Conservation (phyloP, 1,284 basidiomycete genomes). For the Vanrija sp. region DNA sequence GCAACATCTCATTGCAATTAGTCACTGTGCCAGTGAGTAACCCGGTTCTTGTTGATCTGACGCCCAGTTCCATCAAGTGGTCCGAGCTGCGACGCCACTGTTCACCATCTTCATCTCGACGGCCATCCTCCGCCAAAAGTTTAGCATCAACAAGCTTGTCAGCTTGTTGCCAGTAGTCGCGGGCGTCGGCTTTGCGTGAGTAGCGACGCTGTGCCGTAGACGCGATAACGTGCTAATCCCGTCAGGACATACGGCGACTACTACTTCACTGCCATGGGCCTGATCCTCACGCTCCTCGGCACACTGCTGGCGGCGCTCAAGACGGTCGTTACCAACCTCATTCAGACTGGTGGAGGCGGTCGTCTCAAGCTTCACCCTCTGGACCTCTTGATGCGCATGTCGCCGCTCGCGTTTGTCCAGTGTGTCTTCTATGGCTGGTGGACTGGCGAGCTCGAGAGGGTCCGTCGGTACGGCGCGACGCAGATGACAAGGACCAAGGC, state of each 20-base stretch:
- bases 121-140: constrained; percentile 48
- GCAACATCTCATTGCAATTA: constrained; percentile 78
- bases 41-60: background rate
- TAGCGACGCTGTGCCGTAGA: background rate
- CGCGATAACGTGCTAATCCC: too few relatives aligned
- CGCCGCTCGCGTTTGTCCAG: constrained; percentile 81
- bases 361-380: constrained; percentile 62
- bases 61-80: constrained; percentile 86
- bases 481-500: constrained; percentile 57
- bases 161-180: constrained; percentile 81
- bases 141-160: constrained; percentile 57
- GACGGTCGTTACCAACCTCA: constrained; percentile 80
- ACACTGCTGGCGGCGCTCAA: constrained; percentile 85
- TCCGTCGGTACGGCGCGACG: constrained; percentile 55
- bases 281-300: constrained; percentile 78
- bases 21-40: constrained; percentile 81
- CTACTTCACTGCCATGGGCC: constrained; percentile 74
- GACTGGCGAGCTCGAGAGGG: constrained; percentile 70
- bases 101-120: constrained; percentile 78
- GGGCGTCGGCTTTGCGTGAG: constrained; percentile 84
- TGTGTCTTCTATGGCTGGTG: constrained; percentile 70
- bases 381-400: constrained; percentile 76
- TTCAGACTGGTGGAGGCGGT: constrained; percentile 55
- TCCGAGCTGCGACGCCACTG: constrained; percentile 84
- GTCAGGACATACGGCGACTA: constrained; percentile 86